Conservation (phyloP, 139 green algal genomes). For the Auxenochlorella protothecoides region DNA sequence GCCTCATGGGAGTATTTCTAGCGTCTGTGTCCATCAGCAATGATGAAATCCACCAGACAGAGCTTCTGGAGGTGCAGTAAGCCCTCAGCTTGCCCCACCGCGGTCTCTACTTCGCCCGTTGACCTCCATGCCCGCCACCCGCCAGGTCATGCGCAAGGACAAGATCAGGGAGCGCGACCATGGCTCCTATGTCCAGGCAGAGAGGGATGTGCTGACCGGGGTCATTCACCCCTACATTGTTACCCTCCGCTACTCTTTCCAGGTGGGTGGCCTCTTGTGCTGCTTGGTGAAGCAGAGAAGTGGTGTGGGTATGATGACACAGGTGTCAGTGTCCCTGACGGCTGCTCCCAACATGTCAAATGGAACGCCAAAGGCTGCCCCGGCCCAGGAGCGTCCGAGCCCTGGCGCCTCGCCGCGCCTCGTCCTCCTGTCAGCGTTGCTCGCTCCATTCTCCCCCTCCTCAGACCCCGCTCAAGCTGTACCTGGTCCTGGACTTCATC, state of each 20-base stretch:
- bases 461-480: conserved; percentile 88
- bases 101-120: background rate
- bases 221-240: conserved; percentile 96
- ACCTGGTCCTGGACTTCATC: conserved; percentile 96
- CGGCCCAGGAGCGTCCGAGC: background rate
- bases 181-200: conserved; percentile 74
- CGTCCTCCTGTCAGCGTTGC: background rate
- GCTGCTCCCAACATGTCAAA: too few species aligned
- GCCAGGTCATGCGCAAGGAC: conserved; percentile 61
- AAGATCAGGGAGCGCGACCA: conserved; percentile 86
- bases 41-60: background rate
- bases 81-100: background rate
- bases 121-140: background rate
- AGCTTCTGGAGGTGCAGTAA: background rate
- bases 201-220: conserved; percentile 84
- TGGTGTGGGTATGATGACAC: too few species aligned
- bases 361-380: too few species aligned
- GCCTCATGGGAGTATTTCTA: background rate
- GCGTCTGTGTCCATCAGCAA: background rate
- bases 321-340: too few species aligned
- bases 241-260: conserved; percentile 84
- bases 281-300: too few species aligned
- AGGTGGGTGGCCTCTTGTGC: conserved; percentile 26
- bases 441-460: background rate
- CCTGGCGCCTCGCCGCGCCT: background rate